Evolutionary conservation across 169 alveolate genomes (phyloP), one percentile per base, ranked within the genome.

Genomic region (Eimeria necatrix): DNA sequence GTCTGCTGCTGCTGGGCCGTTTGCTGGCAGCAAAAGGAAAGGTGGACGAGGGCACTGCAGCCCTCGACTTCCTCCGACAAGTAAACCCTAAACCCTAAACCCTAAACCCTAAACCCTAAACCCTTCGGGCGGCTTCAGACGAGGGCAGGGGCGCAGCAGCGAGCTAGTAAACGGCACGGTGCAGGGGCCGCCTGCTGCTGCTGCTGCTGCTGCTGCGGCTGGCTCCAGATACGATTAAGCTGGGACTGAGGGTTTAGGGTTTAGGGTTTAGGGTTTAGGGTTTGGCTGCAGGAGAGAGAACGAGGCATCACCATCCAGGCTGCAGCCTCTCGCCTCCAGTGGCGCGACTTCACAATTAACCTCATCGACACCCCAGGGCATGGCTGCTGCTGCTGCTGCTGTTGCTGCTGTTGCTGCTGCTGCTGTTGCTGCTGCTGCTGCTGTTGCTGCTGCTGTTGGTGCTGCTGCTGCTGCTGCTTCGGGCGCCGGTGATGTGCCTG

Each of bases 301-400:
- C 96, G 99, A 64, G 99, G 99, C 49, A 99, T 99, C 81, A 99
- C 99, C n/a, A 99, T 99, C 61, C 97, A 99, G 80, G 98, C 99
- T 18, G 99, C 99, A 2, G 99, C 99, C 22, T 98, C 99, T 32
- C 97, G 99, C 6, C 98, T 99, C 93, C 97, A 95, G 78, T 99
- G 99, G 99, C 95, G 96, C 41, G 98, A 97, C 5, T 94, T 96
- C 93, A 56, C 18, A 14, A 12, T 93, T 56, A 61, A 60, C 46
- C 88, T 83, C 68, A 84, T 81, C 56, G 94, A 84, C 94, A 93
- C 95, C 26, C 95, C 95, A 20, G 95, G 95, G 95, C 73, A 20
- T 26, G 41, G 89, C 89, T n/a, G 71, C 53, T 16, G 89, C 70
- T 51, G 61, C 16, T 52, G 89, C 89, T 80, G 71, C 51, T 80